phyloP scores from a whole-genome alignment of 148 eudicot species.

The Spergularia marina region DNA sequence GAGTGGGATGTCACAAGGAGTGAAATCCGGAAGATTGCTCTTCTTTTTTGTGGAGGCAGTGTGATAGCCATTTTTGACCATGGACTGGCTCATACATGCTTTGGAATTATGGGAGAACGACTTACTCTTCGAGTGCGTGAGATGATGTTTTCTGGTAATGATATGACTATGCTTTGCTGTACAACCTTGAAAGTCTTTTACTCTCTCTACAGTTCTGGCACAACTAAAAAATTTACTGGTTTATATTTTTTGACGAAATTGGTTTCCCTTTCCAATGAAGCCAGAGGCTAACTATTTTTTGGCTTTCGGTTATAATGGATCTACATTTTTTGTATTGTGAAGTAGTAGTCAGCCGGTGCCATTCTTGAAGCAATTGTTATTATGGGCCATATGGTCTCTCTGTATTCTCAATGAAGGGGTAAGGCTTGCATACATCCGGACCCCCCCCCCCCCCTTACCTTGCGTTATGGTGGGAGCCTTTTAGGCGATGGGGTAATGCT shows the following conservation, averaged over 20 bases:
- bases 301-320: no score
- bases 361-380: no score
- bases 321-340: no score
- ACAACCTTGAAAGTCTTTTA: neutral
- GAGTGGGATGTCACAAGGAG: slow-evolving; percentile 80
- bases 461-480: no score
- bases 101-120: slow-evolving; percentile 94
- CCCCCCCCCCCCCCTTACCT: no score
- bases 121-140: slow-evolving; percentile 91
- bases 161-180: neutral
- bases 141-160: slow-evolving; percentile 87
- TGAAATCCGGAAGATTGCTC: slow-evolving; percentile 71
- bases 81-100: slow-evolving; percentile 64
- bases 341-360: no score
- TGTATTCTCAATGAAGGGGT: no score
- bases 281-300: no score
- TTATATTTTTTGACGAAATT: neutral
- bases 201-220: neutral
- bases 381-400: no score
- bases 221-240: neutral
- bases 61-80: slow-evolving; percentile 57
- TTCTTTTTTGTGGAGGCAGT: slow-evolving; percentile 82
- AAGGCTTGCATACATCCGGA: no score
- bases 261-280: no score
- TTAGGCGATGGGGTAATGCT: no score